Evolutionary conservation across 352 stramenopile genomes (phyloP).

Genomic region (Aphanomyces astaci): DNA sequence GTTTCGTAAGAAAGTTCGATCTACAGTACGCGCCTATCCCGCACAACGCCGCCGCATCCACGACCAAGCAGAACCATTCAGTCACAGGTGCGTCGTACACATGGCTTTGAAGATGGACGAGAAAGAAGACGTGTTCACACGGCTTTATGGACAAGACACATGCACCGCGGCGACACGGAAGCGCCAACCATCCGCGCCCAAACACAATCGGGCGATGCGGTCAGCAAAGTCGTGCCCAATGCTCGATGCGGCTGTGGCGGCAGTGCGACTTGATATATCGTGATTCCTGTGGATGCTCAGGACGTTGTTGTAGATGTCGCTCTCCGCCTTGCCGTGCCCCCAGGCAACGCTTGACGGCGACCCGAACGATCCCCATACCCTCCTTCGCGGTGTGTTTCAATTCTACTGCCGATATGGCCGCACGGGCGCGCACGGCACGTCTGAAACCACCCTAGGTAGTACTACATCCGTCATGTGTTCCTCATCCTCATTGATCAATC

Average conservation of each 20-base stretch:
- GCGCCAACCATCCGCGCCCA: background rate
- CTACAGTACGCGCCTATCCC: too few species aligned
- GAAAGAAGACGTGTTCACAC: background rate
- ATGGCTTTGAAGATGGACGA: background rate
- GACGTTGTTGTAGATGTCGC: background rate
- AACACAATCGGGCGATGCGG: background rate
- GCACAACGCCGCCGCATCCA: too few species aligned
- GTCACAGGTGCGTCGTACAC: too few species aligned
- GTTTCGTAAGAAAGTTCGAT: too few species aligned
- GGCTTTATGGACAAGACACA: background rate
- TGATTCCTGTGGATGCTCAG: too few species aligned
- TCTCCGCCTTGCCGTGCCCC: background rate
- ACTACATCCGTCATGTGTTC: too few species aligned
- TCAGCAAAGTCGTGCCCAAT: background rate
- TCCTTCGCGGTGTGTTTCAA: conserved; percentile 71
- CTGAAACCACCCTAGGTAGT: conserved; percentile 63
- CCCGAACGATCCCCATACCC: conserved; percentile 69
- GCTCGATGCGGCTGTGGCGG: background rate
- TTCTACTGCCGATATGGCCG: conserved; percentile 79
- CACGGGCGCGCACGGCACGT: conserved; percentile 50
- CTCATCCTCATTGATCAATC: too few species aligned
- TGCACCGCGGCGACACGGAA: background rate
- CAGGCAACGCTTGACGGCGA: conserved; percentile 38
- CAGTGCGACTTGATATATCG: too few species aligned
- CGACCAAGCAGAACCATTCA: too few species aligned